Base-by-base conservation (phyloP, 345 rosid species). In the Acer campestre region DNA sequence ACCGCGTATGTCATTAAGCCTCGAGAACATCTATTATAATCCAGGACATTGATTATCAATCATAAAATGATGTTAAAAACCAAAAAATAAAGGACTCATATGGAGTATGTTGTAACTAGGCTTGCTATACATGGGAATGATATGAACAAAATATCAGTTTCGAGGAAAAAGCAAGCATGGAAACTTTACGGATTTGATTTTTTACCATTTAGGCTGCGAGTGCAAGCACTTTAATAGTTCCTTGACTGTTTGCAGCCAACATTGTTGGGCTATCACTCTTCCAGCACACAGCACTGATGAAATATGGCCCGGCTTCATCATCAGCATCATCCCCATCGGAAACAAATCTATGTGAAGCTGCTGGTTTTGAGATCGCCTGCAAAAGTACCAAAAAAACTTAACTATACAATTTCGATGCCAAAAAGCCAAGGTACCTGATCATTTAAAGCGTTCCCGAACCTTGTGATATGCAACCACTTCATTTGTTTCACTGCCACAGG, bases 401-500 rank as follows among this genome's bases (percentile, higher is more conserved):
- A 29, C 62, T 48, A 80, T 2, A 58, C 5, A 4, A 31, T n/a
- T 71, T 69, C 31, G 42, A 58, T 31, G 49, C 56, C 27, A 44
- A 63, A 59, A 27, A 59, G 27, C n/a, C 56, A 16, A 5, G 58
- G 58, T 40, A 40, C 27, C 23, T 11, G 23, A 1, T 67, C 23
- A 51, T 8, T 16, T 35, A 10, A 44, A 12, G 16, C 31, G 65
- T 25, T 68, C 35, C 22, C 78, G 42, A 20, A 90, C 94, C 93
- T 91, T 91, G 82, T 91, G 91, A 77, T 91, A 91, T 58, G 88
- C 91, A 67, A 79, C 85, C n/a, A 83, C 94, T 82, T 90, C 92
- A 67, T 90, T 90, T 49, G 92, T 87, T 81, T 90, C 92, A 58
- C 94, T 90, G 81, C 94, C 94, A 61, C 94, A 89, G 18, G 90